Base-by-base conservation (phyloP, 169 alveolate genomes). In the Condylostoma magnum region DNA sequence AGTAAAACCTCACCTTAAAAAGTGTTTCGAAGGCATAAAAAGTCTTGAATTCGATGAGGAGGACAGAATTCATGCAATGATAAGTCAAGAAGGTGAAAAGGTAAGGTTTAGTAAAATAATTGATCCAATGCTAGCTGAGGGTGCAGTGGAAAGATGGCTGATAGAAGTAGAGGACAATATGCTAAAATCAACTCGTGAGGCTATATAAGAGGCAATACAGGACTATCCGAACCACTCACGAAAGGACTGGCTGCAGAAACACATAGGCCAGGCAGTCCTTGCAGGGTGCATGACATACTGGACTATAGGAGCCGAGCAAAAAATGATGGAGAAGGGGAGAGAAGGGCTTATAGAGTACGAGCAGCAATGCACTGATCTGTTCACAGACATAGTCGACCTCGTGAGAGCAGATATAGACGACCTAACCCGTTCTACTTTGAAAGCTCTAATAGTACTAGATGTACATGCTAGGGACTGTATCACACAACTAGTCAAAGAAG, bases 131-230 rank as follows among this genome's bases (percentile, higher is more conserved):
- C 87, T 82, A 2, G 93, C 94, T 30, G 89, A 93, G 53, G 97
- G 97, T 6, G 94, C 94, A 54, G 97, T 95, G n/a, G 98, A 95
- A 84, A 87, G 79, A 27, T 95, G 98, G 98, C 76, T 93, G 53
- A 87, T 92, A 36, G 93, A 92, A 82, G 86, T 91, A 36, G 97
- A 95, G 68, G 82, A 80, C 44, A 54, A 86, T 38, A 91, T 93
- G 97, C 79, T 77, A 52, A 91, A 85, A 53, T 79, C 95, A 46
- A 90, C 93, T 66, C 79, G 87, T 38, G 83, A 82, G 65, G 81
- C 83, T 53, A 77, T 89, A 36, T 84, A 74, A 57, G 86, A 88
- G 48, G 83, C 94, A 33, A 71, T 90, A 41, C 79, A 70, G 33
- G 92, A 86, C 43, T 94, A 92, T 69, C 90, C 80, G 51, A 86